Percentiles rank a stretch among this genome's conserved stretches.
Conservation (phyloP, 352 stramenopile species). For the Achlya hypogyna region DNA sequence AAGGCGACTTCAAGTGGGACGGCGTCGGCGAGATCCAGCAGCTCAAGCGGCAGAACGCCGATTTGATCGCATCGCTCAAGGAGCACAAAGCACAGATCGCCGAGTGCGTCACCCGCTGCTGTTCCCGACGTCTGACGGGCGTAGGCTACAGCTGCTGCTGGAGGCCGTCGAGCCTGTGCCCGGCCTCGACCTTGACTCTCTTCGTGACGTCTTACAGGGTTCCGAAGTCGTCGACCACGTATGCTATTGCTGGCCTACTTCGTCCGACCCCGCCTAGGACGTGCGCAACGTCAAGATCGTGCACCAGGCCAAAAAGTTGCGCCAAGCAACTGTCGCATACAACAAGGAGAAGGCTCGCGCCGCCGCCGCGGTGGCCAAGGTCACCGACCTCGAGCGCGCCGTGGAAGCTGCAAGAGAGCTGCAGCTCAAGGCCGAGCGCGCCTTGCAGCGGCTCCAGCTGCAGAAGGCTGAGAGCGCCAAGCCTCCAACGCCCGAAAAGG, state of each 20-base stretch:
- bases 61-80: constrained; percentile 31
- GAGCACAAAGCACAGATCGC: constrained; percentile 56
- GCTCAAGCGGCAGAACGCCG: constrained; percentile 48
- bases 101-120: constrained; percentile 24
- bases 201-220: constrained; percentile 56
- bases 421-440: constrained; percentile 45
- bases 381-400: constrained; percentile 5
- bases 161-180: constrained; percentile 57
- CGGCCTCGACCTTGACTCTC: constrained; percentile 36
- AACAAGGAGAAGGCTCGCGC: constrained; percentile 12
- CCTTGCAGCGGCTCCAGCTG: constrained; percentile 38
- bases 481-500: constrained; percentile 6
- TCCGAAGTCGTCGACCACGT: constrained; percentile 52
- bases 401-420: constrained; percentile 20
- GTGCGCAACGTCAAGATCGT: constrained; percentile 70
- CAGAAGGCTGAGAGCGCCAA: constrained; percentile 6
- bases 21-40: constrained; percentile 46
- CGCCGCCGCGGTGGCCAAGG: background rate
- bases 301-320: constrained; percentile 60
- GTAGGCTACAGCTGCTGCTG: constrained; percentile 55
- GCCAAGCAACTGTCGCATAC: constrained; percentile 33
- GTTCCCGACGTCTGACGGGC: background rate
- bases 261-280: constrained; percentile 31
- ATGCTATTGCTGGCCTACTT: background rate
- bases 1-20: constrained; percentile 38